These are phyloP conservation scores for Phytophthora meadii DNA, from an alignment of 352 stramenopile genomes.

Conservation along the genomic window DNA sequence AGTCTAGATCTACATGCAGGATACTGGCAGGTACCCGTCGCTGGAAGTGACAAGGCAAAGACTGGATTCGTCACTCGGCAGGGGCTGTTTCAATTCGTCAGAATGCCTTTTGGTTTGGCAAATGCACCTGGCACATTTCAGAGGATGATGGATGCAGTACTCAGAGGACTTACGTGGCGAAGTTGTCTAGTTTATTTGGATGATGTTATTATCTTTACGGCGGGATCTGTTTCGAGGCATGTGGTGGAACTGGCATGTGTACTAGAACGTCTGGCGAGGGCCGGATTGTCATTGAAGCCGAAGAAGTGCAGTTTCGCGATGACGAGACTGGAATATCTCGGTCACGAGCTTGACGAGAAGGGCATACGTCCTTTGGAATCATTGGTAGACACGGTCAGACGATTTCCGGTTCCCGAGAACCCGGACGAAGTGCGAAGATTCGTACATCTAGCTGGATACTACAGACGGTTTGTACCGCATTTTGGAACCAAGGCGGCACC, in stretches of 20 bases:
- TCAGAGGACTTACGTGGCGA: background rate
- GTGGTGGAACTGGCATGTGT: background rate
- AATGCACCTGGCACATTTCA: background rate
- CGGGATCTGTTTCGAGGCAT: background rate
- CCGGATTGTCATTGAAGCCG: no score
- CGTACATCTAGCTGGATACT: slow-evolving; percentile 38
- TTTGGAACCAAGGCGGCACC: slow-evolving; percentile 24
- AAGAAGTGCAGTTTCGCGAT: no score
- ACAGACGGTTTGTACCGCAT: slow-evolving; percentile 25
- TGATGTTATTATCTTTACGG: background rate
- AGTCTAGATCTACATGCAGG: no score
- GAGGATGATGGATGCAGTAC: background rate
- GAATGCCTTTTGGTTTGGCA: background rate
- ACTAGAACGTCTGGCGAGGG: slow-evolving; percentile 5
- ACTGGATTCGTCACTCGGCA: no score
- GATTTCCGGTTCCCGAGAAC: slow-evolving; percentile 18
- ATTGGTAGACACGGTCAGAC: slow-evolving; percentile 3
- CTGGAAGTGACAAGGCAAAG: no score
- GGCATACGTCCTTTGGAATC: no score
- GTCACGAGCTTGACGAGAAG: no score
- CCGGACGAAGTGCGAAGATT: slow-evolving; percentile 14
- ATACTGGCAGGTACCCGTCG: no score
- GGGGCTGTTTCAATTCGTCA: background rate
- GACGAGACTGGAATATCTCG: no score
- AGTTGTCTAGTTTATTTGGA: background rate